A percentile compares a stretch with the other conserved stretches of the same genome.
These are phyloP conservation scores for Geotrichum australiense DNA, from an alignment of 1,139 yeast species.

Conservation along the genomic window DNA sequence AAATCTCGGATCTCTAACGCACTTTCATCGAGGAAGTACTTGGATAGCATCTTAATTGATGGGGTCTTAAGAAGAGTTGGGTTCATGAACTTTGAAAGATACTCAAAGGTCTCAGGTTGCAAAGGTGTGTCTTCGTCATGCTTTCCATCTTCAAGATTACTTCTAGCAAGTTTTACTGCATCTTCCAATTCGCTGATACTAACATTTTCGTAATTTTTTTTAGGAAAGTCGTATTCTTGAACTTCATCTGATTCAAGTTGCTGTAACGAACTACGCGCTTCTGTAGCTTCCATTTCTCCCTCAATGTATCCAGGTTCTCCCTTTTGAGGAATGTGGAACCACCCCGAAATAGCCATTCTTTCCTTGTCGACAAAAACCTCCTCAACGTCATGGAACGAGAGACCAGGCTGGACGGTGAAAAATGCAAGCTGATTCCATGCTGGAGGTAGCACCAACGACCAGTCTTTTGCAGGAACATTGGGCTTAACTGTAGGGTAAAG, in stretches of 20 bases:
- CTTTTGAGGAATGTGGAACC: slow-evolving; percentile 96
- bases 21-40: slow-evolving; percentile 57
- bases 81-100: slow-evolving; percentile 50
- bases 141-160: slow-evolving; percentile 1
- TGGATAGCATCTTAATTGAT: slow-evolving; percentile 42
- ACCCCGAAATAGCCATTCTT: slow-evolving; percentile 88
- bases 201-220: slow-evolving; percentile 8
- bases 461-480: slow-evolving; percentile 84
- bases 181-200: not conserved
- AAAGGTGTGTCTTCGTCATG: slow-evolving; percentile 21
- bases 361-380: slow-evolving; percentile 89
- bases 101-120: slow-evolving; percentile 37
- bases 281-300: slow-evolving; percentile 74
- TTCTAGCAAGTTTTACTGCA: not conserved
- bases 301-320: slow-evolving; percentile 77
- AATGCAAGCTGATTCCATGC: slow-evolving; percentile 95
- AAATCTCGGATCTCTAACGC: slow-evolving; percentile 61
- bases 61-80: slow-evolving; percentile 44
- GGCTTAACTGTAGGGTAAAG: slow-evolving; percentile 81
- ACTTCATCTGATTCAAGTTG: slow-evolving; percentile 72
- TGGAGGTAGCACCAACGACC: slow-evolving; percentile 64
- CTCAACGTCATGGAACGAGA: slow-evolving; percentile 95
- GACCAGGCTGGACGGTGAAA: slow-evolving; percentile 93
- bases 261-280: slow-evolving; percentile 70
- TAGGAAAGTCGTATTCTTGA: slow-evolving; percentile 76